Evolutionary conservation across 176 grass and related monocot genomes (phyloP), one percentile per base, ranked within the genome.

Genomic region (Raddia distichophylla): DNA sequence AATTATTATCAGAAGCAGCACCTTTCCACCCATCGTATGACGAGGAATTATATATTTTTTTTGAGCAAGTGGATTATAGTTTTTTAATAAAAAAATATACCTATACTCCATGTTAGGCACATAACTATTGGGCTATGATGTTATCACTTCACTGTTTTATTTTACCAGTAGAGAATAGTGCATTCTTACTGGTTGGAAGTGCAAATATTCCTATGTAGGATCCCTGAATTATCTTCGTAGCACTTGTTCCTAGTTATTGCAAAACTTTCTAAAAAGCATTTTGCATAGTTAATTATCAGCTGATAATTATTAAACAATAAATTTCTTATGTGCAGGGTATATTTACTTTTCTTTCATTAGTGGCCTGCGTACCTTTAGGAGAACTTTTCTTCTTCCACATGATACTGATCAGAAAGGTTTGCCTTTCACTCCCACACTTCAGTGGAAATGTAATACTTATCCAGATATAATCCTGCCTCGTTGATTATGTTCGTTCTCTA

Each of bases 361-460:
- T 95, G 44, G 96, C 96, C 57, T 93, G 91, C 64, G 51, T 99
- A 78, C 96, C 96, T 73, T 84, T 99, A 66, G 89, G 88, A 27
- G 96, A 99, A 79, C 93, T 99, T 79, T 93, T 99, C 93, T 99
- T 99, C 91, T 99, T 99, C 83, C 96, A 95, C 89, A 91, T 99
- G 76, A 95, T 99, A 89, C 63, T 99, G 69, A 95, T 99, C 33
- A 92, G 90, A 87, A 99, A 99, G 96, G 96, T 99, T 81, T 77
- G 74, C 46, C 18, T 76, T 53, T 63, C 57, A 65, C 35, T 83
- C 79, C 20, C 57, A 65, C 35, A 79, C 74, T 20, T 8, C 49
- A 79, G 18, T 64, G 16, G 52, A 64, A 54, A 46, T 82, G 60
- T 88, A 44, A 33, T 59, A 66, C 17, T 67, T 81, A 42, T 61